Base-by-base conservation (phyloP, 2,329 filamentous ascomycete genomes). In the Fusarium verticillioides region DNA sequence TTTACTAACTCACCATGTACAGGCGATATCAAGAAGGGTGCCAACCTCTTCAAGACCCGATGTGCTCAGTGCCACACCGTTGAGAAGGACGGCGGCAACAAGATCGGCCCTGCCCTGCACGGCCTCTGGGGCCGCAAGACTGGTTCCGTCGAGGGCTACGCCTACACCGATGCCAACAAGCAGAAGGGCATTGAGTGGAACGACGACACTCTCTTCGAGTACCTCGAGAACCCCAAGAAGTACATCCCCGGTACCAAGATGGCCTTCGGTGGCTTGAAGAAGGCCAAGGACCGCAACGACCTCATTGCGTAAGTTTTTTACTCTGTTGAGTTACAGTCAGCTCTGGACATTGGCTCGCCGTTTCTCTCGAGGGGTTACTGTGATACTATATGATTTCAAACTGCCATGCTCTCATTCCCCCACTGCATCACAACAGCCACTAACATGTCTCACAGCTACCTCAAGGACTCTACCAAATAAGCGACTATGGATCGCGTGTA, bases 181-280 rank as follows among this genome's bases (percentile, higher is more conserved):
- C 87, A 93, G 83, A 97, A 97, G 89, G 95, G 92, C 81, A 91
- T 99, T 80, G 89, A 86, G 80, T 99, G 96, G 96, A 87, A 94
- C 79, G 91, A 97, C 83, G 85, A 91, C 76, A 93, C 94, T 85
- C 90, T 99, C 80, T 98, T 97, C 87, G 90, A 92, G 78, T 99
- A 99, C 92, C 95, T 99, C 82, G 96, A 99, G 91, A 98, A 98
- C 93, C 96, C 96, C 88, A 99, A 99, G 93, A 98, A 98, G 91
- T 99, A 95, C 92, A 98, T 99, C 77, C 96, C 96, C 79, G 96
- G 96, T 80, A 99, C 96, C 88, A 99, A 98, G 94, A 99, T 99
- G 96, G 96, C 96, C 81, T 99, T 98, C 84, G 96, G 96, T 88
- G 96, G 96, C 85, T 91, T 99, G 83, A 99, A 99, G 95, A 99